Percentiles rank a stretch among this genome's conserved stretches.
Conservation (phyloP, 805 yeast species). For the Candida mattraensis region DNA sequence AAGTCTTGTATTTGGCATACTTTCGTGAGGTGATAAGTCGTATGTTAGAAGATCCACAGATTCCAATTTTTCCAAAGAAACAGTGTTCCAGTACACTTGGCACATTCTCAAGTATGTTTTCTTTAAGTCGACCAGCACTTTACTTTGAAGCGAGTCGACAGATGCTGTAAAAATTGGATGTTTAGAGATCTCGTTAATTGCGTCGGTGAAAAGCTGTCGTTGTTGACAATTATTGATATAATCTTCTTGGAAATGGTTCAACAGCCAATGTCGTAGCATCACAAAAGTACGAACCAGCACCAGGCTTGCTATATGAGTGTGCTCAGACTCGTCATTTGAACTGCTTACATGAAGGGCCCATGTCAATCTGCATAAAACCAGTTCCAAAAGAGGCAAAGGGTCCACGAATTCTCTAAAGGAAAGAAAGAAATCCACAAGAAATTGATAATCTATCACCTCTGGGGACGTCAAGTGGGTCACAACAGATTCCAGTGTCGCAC, state of each 20-base stretch:
- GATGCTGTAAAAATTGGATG: conserved; percentile 19
- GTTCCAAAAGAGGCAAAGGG: conserved; percentile 55
- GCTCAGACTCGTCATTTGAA: too few relatives aligned
- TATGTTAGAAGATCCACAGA: conserved; percentile 22
- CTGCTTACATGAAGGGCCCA: too few relatives aligned
- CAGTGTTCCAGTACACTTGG: conserved; percentile 34
- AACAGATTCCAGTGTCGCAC: conserved; percentile 40
- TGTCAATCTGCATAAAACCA: conserved; percentile 61
- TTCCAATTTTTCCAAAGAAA: conserved; percentile 23
- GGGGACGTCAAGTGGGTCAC: conserved; percentile 70
- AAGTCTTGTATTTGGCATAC: conserved; percentile 33
- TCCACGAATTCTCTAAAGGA: conserved; percentile 73
- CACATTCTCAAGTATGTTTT: conserved; percentile 34
- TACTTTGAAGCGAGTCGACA: conserved; percentile 22
- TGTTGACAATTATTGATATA: conserved; percentile 56
- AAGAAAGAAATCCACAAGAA: conserved; percentile 82
- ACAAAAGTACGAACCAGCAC: conserved; percentile 84
- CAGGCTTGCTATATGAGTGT: too few relatives aligned
- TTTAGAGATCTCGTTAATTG: conserved; percentile 41
- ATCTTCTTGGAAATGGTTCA: conserved; percentile 86
- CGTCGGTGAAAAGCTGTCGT: conserved; percentile 42
- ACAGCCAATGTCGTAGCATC: conserved; percentile 82
- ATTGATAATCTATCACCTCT: conserved; percentile 69
- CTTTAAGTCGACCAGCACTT: conserved; percentile 34
- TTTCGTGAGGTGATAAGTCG: conserved; percentile 26